phyloP scores from a whole-genome alignment of 2,329 filamentous ascomycete species.

The Nothophoma quercina region DNA sequence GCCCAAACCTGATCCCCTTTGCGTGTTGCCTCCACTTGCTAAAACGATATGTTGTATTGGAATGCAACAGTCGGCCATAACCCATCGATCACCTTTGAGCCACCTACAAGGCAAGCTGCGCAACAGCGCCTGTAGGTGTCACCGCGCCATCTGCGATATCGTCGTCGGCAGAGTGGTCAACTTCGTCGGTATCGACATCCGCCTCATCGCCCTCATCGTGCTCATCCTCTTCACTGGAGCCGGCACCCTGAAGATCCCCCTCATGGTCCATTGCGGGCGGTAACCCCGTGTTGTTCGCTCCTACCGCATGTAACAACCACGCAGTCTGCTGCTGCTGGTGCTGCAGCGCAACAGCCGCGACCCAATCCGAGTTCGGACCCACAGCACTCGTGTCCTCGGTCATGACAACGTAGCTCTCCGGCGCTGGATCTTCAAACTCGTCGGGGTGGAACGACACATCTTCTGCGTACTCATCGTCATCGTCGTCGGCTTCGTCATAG shows the following conservation, averaged over 20 bases:
- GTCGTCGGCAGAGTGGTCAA: conserved; percentile 30
- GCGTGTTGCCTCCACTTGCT: no score
- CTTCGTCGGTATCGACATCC: conserved; percentile 37
- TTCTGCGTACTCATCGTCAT: conserved; percentile 15
- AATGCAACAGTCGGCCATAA: no score
- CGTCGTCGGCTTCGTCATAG: conserved; percentile 15
- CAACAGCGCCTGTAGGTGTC: background rate
- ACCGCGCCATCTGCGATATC: background rate
- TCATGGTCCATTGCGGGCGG: no score
- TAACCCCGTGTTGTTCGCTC: no score
- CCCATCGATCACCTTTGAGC: background rate
- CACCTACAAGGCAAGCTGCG: no score
- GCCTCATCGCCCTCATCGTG: conserved; percentile 35
- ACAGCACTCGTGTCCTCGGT: conserved; percentile 8
- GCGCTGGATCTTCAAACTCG: background rate
- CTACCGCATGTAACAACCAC: conserved; percentile 9
- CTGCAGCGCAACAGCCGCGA: conserved; percentile 9
- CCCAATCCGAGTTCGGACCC: conserved; percentile 4
- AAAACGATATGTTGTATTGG: no score
- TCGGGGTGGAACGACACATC: background rate
- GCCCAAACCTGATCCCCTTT: no score
- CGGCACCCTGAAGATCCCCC: background rate
- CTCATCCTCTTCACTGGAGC: background rate
- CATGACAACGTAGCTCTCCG: conserved; percentile 8
- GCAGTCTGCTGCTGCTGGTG: conserved; percentile 10